phyloP scores from a whole-genome alignment of 148 eudicot species.

The Arbutus unedo region DNA sequence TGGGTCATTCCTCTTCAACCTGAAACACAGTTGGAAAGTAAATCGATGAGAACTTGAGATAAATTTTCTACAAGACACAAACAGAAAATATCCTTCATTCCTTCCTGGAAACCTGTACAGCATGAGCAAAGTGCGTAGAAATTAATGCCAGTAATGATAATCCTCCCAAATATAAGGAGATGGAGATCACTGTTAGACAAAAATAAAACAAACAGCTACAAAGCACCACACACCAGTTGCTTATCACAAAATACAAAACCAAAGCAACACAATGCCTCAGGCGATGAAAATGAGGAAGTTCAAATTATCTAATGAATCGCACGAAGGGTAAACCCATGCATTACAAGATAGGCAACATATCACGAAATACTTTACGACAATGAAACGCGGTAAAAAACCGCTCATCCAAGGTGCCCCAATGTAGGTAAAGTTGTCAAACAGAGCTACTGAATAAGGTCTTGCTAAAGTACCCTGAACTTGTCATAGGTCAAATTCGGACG shows the following conservation, averaged over 20 bases:
- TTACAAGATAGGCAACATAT: background rate
- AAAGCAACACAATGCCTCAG: background rate
- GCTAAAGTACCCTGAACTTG: background rate
- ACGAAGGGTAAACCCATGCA: background rate
- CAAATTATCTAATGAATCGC: background rate
- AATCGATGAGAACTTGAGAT: background rate
- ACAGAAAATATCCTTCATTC: background rate
- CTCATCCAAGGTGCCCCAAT: background rate
- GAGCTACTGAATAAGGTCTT: background rate
- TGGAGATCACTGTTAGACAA: background rate
- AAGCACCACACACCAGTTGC: background rate
- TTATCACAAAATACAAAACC: background rate
- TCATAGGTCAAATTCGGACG: background rate
- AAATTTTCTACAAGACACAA: background rate
- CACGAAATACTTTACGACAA: background rate
- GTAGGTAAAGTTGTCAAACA: background rate
- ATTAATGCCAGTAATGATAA: background rate
- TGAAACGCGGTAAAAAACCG: background rate
- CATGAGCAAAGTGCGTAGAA: background rate
- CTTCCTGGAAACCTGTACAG: constrained; percentile 4
- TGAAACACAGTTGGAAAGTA: background rate
- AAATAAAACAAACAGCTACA: background rate
- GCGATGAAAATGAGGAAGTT: background rate
- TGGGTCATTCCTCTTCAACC: constrained; percentile 10
- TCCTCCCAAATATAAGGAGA: background rate